A percentile compares a stretch with the other conserved stretches of the same genome.
Conservation (phyloP, 305 asterid genomes). For the Nicotiana rustica region DNA sequence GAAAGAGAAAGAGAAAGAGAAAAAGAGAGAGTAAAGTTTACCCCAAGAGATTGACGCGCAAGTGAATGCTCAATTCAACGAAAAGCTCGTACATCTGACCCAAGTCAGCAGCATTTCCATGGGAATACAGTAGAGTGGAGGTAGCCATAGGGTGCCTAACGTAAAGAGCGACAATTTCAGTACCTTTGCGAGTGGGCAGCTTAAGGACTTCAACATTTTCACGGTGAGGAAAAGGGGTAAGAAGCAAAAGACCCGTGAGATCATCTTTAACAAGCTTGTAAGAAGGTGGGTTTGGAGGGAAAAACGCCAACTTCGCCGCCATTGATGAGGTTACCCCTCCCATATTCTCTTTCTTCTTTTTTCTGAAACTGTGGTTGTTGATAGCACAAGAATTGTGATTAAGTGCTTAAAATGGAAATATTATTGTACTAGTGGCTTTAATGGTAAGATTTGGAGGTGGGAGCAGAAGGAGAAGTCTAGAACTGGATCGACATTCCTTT, state of each 20-base stretch:
- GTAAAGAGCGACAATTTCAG: conserved; percentile 83
- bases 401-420: not conserved
- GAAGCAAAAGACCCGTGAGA: conserved; percentile 69
- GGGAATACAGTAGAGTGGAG: conserved; percentile 83
- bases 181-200: conserved; percentile 83
- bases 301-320: conserved; percentile 97
- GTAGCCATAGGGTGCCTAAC: conserved; percentile 91
- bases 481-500: not conserved
- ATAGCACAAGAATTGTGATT: not conserved
- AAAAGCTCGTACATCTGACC: conserved; percentile 98
- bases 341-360: conserved; percentile 43
- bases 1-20: not conserved
- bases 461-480: no score
- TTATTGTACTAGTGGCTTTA: not conserved
- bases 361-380: not conserved
- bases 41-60: conserved; percentile 96
- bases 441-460: not conserved
- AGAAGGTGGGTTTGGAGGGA: conserved; percentile 95
- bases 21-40: conserved; percentile 37
- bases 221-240: conserved; percentile 90
- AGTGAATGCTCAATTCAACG: conserved; percentile 86
- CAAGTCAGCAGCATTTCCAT: conserved; percentile 96
- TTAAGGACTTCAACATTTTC: conserved; percentile 89
- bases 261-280: conserved; percentile 83
- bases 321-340: conserved; percentile 97